phyloP scores from a whole-genome alignment of 257 asterid genomes.

The Salvia miltiorrhiza region DNA sequence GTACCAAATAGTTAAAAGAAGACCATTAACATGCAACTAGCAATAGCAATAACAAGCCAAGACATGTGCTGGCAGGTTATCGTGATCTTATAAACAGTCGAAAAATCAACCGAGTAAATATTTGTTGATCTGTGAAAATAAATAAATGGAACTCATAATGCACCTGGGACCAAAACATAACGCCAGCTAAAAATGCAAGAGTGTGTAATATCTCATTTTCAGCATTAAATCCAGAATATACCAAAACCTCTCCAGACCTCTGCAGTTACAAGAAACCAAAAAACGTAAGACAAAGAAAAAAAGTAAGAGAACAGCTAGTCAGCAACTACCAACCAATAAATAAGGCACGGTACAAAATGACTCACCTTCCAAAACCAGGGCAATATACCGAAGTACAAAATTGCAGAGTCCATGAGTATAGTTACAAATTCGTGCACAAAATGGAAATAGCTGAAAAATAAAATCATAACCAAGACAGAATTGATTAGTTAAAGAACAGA shows the following conservation, averaged over 20 bases:
- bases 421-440: slow-evolving; percentile 79
- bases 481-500: slow-evolving; percentile 6
- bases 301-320: slow-evolving; percentile 9
- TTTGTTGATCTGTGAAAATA: neutral
- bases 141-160: slow-evolving; percentile 8
- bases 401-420: slow-evolving; percentile 78
- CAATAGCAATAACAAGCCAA: neutral
- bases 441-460: slow-evolving; percentile 67
- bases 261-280: slow-evolving; percentile 35
- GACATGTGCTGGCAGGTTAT: neutral
- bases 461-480: slow-evolving; percentile 16
- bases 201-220: slow-evolving; percentile 87
- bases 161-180: slow-evolving; percentile 97
- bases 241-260: slow-evolving; percentile 74
- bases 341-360: slow-evolving; percentile 2
- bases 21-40: neutral
- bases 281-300: neutral
- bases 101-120: neutral
- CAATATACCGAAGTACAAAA: slow-evolving; percentile 68
- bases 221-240: slow-evolving; percentile 56
- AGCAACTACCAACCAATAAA: slow-evolving; percentile 13
- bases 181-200: slow-evolving; percentile 85
- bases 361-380: slow-evolving; percentile 99
- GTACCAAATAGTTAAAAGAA: slow-evolving; percentile 16
- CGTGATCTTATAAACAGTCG: neutral